Evolutionary conservation across 805 yeast genomes (phyloP), one percentile per base, ranked within the genome.

Genomic region (Lachancea meyersii): DNA sequence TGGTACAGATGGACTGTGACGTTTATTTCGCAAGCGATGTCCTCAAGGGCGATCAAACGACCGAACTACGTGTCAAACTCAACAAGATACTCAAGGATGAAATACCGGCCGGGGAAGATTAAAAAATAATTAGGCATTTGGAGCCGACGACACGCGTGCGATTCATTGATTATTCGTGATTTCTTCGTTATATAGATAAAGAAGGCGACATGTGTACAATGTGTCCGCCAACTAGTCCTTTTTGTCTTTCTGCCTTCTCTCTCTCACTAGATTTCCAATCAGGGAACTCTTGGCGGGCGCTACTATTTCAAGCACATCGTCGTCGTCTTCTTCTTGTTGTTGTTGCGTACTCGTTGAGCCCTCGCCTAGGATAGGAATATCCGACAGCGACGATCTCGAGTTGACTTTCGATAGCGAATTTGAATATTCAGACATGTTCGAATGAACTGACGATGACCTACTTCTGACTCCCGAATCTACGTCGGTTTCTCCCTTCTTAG

Each of bases 61-160:
- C 97, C 0, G 97, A 88, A 57, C 66, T 93, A 42, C 73, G 82
- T 47, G 76, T 93, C 35, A 79, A 79, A 53, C 68, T 93, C 50
- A 68, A 79, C 37, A 80, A 74, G 53, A 75, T 87, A 2, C 68
- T 91, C 52, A 87, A 84, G 57, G 98, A 93, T 59, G 98, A 93
- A 67, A 82, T 93, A 35, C 98, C 98, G 11, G 94, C 95, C 5
- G 98, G 97, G 19, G 97, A 93, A 63, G 96, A 89, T 50, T 82
- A 62, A 33, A 13, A 24, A 13, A 8, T 10, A 23, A n/a, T 13
- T 26, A 20, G 26, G 26, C 26, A 6, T 10, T 10, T n/a, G n/a
- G n/a, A n/a, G n/a, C n/a, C n/a, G n/a, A n/a, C n/a, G n/a, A n/a
- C n/a, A n/a, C n/a, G n/a, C n/a, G n/a, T n/a, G n/a, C n/a, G n/a